Evolutionary conservation across 2,329 filamentous ascomycete genomes (phyloP).

Genomic region (Laburnicola sp.): DNA sequence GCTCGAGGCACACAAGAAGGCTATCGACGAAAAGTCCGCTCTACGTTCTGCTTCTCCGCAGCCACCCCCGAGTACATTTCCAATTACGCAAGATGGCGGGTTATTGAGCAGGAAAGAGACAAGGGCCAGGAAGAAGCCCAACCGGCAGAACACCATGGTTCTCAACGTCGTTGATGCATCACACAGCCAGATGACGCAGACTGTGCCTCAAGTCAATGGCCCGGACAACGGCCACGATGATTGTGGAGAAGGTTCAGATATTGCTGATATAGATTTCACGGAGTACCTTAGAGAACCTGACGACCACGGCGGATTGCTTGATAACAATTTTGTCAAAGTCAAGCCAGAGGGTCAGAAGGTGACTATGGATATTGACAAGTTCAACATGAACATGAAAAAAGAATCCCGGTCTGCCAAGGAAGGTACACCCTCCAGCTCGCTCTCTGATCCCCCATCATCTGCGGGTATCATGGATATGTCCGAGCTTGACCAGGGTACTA

Average conservation of each 20-base stretch:
- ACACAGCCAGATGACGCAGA: neutral
- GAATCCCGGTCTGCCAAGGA: neutral
- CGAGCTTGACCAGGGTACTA: neutral
- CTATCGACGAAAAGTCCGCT: neutral
- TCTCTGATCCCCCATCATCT: conserved; percentile 12
- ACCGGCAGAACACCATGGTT: conserved; percentile 21
- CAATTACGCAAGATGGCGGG: neutral
- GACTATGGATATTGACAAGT: neutral
- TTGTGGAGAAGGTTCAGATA: neutral
- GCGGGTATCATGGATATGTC: conserved; percentile 8
- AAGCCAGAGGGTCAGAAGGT: conserved; percentile 7
- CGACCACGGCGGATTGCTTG: too few species aligned
- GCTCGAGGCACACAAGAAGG: conserved; percentile 19
- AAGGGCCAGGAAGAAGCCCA: conserved; percentile 25
- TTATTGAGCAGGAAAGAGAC: neutral
- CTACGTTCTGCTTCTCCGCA: neutral
- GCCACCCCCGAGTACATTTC: neutral
- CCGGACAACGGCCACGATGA: neutral
- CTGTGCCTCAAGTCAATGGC: neutral
- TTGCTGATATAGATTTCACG: too few species aligned
- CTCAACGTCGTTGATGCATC: conserved; percentile 4
- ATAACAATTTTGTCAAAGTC: too few species aligned
- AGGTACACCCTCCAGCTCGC: conserved; percentile 8
- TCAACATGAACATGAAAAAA: conserved; percentile 2
- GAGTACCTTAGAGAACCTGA: too few species aligned